Percentiles rank a stretch among this genome's conserved stretches.
phyloP scores from a whole-genome alignment of 176 grass and related monocot genomes.

The Cymbopogon citratus region DNA sequence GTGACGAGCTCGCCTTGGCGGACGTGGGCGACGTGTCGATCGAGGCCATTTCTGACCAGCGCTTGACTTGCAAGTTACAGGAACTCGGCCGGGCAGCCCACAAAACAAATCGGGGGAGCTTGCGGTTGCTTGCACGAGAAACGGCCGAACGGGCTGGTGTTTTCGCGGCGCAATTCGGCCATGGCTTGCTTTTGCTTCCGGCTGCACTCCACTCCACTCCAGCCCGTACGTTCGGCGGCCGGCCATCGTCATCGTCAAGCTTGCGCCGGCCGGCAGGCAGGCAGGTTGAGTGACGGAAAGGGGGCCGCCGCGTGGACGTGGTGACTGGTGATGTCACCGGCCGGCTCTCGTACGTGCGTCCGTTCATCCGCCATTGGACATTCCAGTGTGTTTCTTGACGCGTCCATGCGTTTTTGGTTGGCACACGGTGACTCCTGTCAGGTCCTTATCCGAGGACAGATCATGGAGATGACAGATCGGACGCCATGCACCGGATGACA shows the following conservation, averaged over 20 bases:
- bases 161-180: neutral
- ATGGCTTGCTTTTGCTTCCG: conserved; percentile 23
- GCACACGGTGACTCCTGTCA: neutral
- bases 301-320: neutral
- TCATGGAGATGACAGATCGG: too few species aligned
- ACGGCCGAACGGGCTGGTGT: neutral
- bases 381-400: neutral
- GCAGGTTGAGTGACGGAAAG: neutral
- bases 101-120: conserved; percentile 18
- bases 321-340: neutral
- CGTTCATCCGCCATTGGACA: neutral
- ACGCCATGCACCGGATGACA: too few species aligned
- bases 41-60: conserved; percentile 8
- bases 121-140: conserved; percentile 24
- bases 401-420: neutral
- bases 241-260: neutral
- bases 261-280: neutral
- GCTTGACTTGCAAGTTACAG: conserved; percentile 52
- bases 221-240: neutral
- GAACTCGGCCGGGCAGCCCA: neutral
- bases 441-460: neutral
- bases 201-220: neutral
- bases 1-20: neutral
- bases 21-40: neutral
- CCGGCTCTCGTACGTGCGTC: too few species aligned